Evolutionary conservation across 805 yeast species (phyloP).

Genomic region (Yarrowia alimentaria): DNA sequence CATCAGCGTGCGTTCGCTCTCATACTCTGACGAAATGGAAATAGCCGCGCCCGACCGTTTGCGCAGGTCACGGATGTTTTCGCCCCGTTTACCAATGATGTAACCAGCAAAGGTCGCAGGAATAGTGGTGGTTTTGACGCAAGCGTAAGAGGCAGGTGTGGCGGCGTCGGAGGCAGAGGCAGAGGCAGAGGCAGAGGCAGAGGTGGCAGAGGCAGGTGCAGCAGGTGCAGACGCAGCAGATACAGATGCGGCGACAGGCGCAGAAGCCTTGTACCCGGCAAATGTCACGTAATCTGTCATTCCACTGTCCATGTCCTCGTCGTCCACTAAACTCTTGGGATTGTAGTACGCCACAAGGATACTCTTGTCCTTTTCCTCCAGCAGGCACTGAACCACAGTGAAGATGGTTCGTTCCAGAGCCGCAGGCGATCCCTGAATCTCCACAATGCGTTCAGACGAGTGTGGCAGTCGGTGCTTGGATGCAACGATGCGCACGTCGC

Average conservation of each 20-base stretch:
- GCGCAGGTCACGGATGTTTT: conserved; percentile 82
- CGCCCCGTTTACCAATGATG: conserved; percentile 79
- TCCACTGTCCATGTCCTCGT: conserved; percentile 30
- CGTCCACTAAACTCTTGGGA: conserved; percentile 40
- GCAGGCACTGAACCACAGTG: conserved; percentile 64
- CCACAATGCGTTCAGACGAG: conserved; percentile 82
- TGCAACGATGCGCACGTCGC: conserved; percentile 77
- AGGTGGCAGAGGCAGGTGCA: not conserved
- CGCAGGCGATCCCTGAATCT: conserved; percentile 75
- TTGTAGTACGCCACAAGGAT: conserved; percentile 58
- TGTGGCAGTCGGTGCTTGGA: conserved; percentile 78
- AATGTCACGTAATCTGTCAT: conserved; percentile 14
- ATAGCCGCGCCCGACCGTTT: conserved; percentile 75
- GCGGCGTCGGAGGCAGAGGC: too few species aligned
- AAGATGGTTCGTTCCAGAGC: conserved; percentile 57
- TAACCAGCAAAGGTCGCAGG: conserved; percentile 87
- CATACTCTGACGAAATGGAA: conserved; percentile 67
- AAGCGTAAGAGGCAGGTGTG: too few species aligned
- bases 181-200: too few species aligned
- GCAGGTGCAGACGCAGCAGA: too few species aligned
- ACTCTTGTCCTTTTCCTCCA: conserved; percentile 70
- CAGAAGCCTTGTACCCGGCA: conserved; percentile 12
- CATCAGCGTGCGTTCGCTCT: conserved; percentile 48
- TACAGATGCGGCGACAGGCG: too few species aligned
- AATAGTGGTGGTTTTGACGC: conserved; percentile 41